Conservation (phyloP, 495 filamentous ascomycete species). For the Penicillium simplicissimum region DNA sequence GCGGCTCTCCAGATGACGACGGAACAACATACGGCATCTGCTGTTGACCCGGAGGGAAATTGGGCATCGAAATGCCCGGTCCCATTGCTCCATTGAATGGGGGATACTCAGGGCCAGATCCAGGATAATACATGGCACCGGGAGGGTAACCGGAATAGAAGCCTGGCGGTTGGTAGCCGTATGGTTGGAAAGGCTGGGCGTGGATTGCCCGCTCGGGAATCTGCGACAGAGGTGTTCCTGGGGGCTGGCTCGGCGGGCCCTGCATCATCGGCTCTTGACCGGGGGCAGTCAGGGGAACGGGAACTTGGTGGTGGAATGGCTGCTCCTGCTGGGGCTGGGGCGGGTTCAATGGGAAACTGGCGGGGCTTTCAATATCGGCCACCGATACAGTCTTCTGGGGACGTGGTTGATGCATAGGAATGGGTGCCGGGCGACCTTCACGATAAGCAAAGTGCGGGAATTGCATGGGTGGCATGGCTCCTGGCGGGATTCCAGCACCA, state of each 20-base stretch:
- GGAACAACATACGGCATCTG: constrained; percentile 47
- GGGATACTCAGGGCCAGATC: constrained; percentile 38
- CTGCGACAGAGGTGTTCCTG: constrained; percentile 88
- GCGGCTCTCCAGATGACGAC: constrained; percentile 45
- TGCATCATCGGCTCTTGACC: constrained; percentile 60
- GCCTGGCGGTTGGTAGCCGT: constrained; percentile 57
- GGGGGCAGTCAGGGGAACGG: constrained; percentile 62
- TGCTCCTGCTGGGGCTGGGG: constrained; percentile 74
- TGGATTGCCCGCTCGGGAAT: constrained; percentile 95
- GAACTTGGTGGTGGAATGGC: constrained; percentile 90
- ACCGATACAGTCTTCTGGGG: constrained; percentile 95
- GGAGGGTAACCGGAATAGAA: constrained; percentile 65
- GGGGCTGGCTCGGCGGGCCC: constrained; percentile 70
- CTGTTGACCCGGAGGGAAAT: constrained; percentile 54
- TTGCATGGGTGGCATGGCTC: constrained; percentile 14
- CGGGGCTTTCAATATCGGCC: constrained; percentile 89
- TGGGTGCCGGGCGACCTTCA: constrained; percentile 70
- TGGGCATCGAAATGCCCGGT: constrained; percentile 53
- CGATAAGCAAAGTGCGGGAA: constrained; percentile 70
- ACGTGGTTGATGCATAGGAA: constrained; percentile 94
- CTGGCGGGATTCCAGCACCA: constrained; percentile 22
- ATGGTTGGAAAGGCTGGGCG: constrained; percentile 88
- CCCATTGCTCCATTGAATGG: constrained; percentile 49
- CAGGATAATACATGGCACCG: constrained; percentile 56
- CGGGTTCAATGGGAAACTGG: constrained; percentile 64